Conservation (phyloP, 202 grass and related monocot genomes). For the Brachypodium distachyon region DNA sequence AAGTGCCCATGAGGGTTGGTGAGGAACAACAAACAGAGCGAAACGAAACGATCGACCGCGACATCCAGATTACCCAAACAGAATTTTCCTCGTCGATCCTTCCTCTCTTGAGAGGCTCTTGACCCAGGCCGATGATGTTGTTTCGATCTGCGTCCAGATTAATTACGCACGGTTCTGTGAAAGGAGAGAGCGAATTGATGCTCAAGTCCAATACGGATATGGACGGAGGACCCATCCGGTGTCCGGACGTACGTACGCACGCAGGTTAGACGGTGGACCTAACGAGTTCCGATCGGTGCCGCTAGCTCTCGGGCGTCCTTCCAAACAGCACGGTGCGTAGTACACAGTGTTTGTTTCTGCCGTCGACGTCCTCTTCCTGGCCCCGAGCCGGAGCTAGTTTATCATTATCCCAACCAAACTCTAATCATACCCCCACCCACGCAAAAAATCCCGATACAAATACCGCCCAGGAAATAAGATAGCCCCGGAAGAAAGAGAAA, state of each 20-base stretch:
- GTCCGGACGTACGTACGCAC: slow-evolving; percentile 18
- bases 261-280: slow-evolving; percentile 33
- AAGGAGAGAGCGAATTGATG: neutral
- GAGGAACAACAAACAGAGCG: no score
- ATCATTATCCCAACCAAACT: slow-evolving; percentile 46
- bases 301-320: neutral
- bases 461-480: slow-evolving; percentile 44
- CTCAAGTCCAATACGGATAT: neutral
- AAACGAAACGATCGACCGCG: neutral
- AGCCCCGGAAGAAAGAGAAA: neutral
- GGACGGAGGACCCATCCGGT: neutral
- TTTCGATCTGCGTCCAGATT: no score
- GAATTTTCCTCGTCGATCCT: no score
- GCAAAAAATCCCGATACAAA: slow-evolving; percentile 63
- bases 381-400: neutral
- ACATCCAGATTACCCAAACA: neutral
- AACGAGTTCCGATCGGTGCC: slow-evolving; percentile 12
- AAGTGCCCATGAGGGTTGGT: slow-evolving; percentile 21
- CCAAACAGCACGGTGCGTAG: slow-evolving; percentile 31
- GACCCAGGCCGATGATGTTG: no score
- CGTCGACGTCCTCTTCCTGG: slow-evolving; percentile 17
- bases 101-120: no score
- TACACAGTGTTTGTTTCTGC: neutral
- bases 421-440: slow-evolving; percentile 42
- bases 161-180: no score